Conservation (phyloP, 2,329 filamentous ascomycete genomes). For the Botrytis galanthina region DNA sequence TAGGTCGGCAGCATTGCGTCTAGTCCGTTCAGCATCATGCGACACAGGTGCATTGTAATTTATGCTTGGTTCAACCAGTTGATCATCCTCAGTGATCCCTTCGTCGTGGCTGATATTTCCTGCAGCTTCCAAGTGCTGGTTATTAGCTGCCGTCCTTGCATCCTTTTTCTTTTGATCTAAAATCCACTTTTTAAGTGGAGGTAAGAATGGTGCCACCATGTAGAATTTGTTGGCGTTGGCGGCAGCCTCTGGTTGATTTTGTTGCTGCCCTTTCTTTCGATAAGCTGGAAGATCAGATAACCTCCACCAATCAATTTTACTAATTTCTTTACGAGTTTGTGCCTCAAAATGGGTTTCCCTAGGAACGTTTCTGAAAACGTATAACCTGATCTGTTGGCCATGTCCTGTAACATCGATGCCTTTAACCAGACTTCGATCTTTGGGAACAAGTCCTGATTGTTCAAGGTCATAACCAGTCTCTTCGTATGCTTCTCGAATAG, state of each 20-base stretch:
- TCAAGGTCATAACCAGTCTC: conserved; percentile 88
- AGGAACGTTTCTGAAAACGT: conserved; percentile 85
- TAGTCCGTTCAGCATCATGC: conserved; percentile 20
- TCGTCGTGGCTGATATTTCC: conserved; percentile 53
- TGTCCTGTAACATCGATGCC: conserved; percentile 86
- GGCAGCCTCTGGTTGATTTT: conserved; percentile 54
- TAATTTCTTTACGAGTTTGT: conserved; percentile 93
- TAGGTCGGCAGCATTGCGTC: conserved; percentile 35
- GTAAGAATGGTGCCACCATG: conserved; percentile 93
- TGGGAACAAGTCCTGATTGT: conserved; percentile 71
- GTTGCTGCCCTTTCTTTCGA: conserved; percentile 59
- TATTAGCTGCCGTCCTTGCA: conserved; percentile 46
- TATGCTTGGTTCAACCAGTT: conserved; percentile 28
- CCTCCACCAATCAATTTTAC: conserved; percentile 93
- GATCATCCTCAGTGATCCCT: conserved; percentile 61
- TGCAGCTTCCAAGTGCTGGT: conserved; percentile 42
- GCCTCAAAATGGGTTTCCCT: conserved; percentile 87
- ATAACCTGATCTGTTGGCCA: conserved; percentile 89
- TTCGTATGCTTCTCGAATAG: conserved; percentile 90
- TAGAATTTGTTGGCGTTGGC: conserved; percentile 81
- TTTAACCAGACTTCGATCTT: conserved; percentile 65
- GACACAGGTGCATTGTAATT: conserved; percentile 21
- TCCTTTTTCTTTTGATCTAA: conserved; percentile 77
- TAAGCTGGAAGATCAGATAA: conserved; percentile 83
- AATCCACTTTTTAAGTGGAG: conserved; percentile 86